phyloP scores from a whole-genome alignment of 192 early-diverging fungal species.

The Radiomyces spectabilis region DNA sequence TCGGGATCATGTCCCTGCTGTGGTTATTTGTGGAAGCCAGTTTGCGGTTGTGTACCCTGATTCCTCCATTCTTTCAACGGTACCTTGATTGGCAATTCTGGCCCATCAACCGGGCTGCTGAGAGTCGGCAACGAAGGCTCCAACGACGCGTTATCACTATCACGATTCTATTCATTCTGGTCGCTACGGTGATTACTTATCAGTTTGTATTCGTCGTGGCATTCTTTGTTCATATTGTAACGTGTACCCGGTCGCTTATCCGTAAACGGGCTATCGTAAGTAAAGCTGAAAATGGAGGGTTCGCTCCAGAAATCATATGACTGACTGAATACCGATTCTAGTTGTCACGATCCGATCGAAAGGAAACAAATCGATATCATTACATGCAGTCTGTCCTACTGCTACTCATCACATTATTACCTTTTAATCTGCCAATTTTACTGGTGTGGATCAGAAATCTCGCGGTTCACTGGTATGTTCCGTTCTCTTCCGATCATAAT shows the following conservation, averaged over 20 bases:
- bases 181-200: constrained; percentile 60
- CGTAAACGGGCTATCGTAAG: neutral
- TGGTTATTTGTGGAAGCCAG: constrained; percentile 3
- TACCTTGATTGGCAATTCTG: neutral
- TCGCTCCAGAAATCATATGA: neutral
- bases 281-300: neutral
- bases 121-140: constrained; percentile 10
- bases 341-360: constrained; percentile 9
- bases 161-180: constrained; percentile 40
- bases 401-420: constrained; percentile 62
- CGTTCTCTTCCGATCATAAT: constrained; percentile 70
- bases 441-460: constrained; percentile 78
- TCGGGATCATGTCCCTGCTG: constrained; percentile 28
- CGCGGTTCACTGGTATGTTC: constrained; percentile 73
- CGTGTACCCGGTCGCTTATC: constrained; percentile 33
- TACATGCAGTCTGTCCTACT: constrained; percentile 64
- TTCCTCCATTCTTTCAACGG: neutral
- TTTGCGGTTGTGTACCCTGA: neutral
- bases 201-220: constrained; percentile 70
- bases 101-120: neutral
- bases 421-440: constrained; percentile 68
- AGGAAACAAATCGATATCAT: constrained; percentile 42
- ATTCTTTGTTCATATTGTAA: constrained; percentile 48
- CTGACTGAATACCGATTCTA: neutral
- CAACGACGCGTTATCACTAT: constrained; percentile 38